Conservation (phyloP, 179 eudicot genomes). For the Corrigiola litoralis region DNA sequence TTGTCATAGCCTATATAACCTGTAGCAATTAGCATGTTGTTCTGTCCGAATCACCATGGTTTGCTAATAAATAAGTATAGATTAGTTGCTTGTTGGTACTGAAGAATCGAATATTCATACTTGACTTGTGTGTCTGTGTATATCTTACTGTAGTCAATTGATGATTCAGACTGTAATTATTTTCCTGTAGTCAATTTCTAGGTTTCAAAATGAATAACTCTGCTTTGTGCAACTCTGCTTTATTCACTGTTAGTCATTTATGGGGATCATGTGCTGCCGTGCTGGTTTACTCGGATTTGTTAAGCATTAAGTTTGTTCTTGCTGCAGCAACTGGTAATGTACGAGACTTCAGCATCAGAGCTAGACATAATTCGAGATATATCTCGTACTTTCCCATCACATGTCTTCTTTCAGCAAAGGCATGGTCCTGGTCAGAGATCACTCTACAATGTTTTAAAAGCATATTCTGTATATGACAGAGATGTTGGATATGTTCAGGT, state of each 20-base stretch:
- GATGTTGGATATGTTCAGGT: constrained; percentile 99
- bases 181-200: neutral
- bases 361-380: constrained; percentile 95
- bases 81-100: neutral
- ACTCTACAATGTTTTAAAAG: constrained; percentile 94
- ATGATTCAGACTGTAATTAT: neutral
- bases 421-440: constrained; percentile 99
- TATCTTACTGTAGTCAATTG: neutral
- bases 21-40: neutral
- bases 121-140: neutral
- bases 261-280: neutral
- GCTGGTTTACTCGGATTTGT: neutral
- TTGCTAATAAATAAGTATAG: too few relatives aligned
- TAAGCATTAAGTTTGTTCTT: constrained; percentile 2
- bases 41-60: neutral
- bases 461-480: constrained; percentile 97
- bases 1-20: neutral
- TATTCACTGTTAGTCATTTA: neutral
- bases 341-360: constrained; percentile 90
- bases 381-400: constrained; percentile 98
- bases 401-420: constrained; percentile 94
- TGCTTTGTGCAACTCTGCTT: neutral
- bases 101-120: neutral
- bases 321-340: constrained; percentile 79
- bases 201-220: too few relatives aligned